A percentile compares a stretch with the other conserved stretches of the same genome.
Conservation (phyloP, 768 basidiomycete genomes). For the Mrakia gelida region DNA sequence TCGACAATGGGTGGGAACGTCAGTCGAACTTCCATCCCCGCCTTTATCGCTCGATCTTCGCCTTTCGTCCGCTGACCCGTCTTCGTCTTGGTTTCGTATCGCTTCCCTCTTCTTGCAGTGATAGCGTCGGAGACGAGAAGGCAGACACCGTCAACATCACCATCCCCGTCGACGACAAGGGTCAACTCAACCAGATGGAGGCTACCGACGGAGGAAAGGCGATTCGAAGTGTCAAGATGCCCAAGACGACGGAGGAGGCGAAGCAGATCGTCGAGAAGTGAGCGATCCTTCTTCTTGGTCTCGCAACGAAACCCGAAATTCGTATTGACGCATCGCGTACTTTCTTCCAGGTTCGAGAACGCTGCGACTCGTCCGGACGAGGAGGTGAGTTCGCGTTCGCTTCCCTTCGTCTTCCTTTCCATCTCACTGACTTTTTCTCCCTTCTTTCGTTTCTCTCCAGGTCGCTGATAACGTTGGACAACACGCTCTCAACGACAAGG, state of each 20-base stretch:
- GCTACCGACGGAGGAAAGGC: slow-evolving; percentile 12
- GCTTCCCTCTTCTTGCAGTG: neutral
- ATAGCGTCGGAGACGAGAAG: slow-evolving; percentile 22
- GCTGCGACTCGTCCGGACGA: slow-evolving; percentile 52
- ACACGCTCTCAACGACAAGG: slow-evolving; percentile 65
- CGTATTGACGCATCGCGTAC: neutral
- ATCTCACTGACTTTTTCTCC: neutral
- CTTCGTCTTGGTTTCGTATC: no score
- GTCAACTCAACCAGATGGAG: slow-evolving; percentile 30
- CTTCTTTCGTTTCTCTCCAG: slow-evolving; percentile 37
- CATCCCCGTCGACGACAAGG: slow-evolving; percentile 25
- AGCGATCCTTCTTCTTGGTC: neutral
- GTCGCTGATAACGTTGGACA: slow-evolving; percentile 76
- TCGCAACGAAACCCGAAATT: no score
- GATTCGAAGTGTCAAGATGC: slow-evolving; percentile 48
- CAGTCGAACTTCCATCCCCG: no score
- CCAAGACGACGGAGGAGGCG: slow-evolving; percentile 64
- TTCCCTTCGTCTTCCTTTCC: slow-evolving; percentile 34
- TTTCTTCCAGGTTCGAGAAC: slow-evolving; percentile 55
- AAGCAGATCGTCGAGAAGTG: slow-evolving; percentile 55
- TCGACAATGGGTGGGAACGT: slow-evolving; percentile 56
- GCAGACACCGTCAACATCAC: slow-evolving; percentile 28
- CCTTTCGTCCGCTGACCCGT: no score
- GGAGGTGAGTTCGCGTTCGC: neutral
- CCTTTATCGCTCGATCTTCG: no score